phyloP scores from a whole-genome alignment of 2,329 filamentous ascomycete species.

The Alternaria postmessia region DNA sequence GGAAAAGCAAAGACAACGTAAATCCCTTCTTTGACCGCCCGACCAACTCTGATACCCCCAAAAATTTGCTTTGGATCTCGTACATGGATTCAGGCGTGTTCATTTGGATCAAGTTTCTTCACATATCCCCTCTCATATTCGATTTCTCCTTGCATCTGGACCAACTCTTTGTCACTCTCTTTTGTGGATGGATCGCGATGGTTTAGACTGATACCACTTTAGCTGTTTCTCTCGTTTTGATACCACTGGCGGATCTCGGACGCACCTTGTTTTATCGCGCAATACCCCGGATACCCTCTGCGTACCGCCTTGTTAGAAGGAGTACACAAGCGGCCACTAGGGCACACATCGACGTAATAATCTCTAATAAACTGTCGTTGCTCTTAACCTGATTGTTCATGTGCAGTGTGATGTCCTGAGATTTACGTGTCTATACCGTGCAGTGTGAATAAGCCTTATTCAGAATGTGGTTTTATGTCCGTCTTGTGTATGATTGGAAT shows the following conservation, averaged over 20 bases:
- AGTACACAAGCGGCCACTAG: conserved; percentile 53
- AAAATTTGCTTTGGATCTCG: conserved; percentile 36
- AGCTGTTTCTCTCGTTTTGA: conserved; percentile 51
- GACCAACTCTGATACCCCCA: conserved; percentile 46
- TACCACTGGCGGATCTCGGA: conserved; percentile 40
- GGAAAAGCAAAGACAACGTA: conserved; percentile 53
- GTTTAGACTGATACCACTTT: conserved; percentile 56
- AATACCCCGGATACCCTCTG: conserved; percentile 55
- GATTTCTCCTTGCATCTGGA: conserved; percentile 34
- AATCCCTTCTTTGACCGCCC: conserved; percentile 52
- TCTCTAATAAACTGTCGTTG: conserved; percentile 47
- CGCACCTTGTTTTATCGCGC: conserved; percentile 45
- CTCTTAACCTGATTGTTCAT: neutral
- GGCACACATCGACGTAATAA: conserved; percentile 51
- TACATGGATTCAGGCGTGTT: conserved; percentile 31
- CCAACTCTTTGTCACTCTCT: conserved; percentile 41
- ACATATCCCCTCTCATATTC: conserved; percentile 42
- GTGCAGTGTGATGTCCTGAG: neutral
- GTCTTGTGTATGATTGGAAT: neutral
- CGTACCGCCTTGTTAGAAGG: conserved; percentile 51
- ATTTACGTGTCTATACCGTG: neutral
- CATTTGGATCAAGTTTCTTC: conserved; percentile 44
- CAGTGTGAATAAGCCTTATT: neutral
- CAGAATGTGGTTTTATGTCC: fast-evolving
- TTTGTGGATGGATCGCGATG: conserved; percentile 37